phyloP scores from a whole-genome alignment of 108 stramenopile genomes.

The Cyclotella choctawhatcheeana region DNA sequence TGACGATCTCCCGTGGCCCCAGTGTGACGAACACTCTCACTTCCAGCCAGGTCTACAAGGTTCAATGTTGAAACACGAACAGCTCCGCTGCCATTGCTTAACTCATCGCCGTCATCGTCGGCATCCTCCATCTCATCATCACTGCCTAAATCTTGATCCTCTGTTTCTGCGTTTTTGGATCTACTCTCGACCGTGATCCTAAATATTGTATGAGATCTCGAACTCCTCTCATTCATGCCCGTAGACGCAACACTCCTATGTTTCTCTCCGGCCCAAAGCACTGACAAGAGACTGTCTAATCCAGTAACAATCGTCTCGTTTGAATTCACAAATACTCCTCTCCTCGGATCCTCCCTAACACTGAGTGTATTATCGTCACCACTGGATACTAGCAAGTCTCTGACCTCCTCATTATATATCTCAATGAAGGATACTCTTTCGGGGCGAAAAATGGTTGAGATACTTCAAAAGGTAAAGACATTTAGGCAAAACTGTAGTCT shows the following conservation, averaged over 20 bases:
- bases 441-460: too few species aligned
- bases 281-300: constrained; percentile 73
- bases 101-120: constrained; percentile 29
- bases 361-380: constrained; percentile 51
- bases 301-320: constrained; percentile 85
- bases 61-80: constrained; percentile 86
- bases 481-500: too few species aligned
- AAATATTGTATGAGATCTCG: constrained; percentile 97
- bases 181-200: constrained; percentile 93
- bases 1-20: constrained; percentile 95
- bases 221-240: constrained; percentile 96
- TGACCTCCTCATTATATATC: constrained; percentile 99
- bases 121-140: constrained; percentile 37
- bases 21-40: constrained; percentile 92
- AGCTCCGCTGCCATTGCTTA: constrained; percentile 60
- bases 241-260: constrained; percentile 89
- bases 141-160: constrained; percentile 22
- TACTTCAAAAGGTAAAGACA: too few species aligned
- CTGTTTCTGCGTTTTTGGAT: constrained; percentile 36
- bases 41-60: constrained; percentile 91
- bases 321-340: constrained; percentile 96
- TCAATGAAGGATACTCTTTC: constrained; percentile 98
- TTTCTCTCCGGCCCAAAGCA: constrained; percentile 88
- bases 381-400: constrained; percentile 85
- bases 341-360: constrained; percentile 93